A percentile compares a stretch with the other conserved stretches of the same genome.
These are phyloP conservation scores for Ceriops decandra DNA, from an alignment of 345 rosid genomes.

Conservation along the genomic window DNA sequence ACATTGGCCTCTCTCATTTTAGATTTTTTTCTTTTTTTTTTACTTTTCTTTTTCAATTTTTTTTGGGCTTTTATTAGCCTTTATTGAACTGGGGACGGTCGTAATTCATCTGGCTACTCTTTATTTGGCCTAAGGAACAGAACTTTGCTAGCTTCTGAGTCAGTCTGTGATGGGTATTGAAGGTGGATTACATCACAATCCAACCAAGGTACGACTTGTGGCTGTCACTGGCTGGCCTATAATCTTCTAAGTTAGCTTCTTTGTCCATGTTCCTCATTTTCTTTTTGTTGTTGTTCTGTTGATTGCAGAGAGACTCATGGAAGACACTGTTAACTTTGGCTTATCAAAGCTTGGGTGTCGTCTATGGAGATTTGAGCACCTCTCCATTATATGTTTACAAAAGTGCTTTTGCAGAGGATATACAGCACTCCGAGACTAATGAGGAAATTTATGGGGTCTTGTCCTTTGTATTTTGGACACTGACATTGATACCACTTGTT, in stretches of 20 bases:
- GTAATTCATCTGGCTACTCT: constrained; percentile 23
- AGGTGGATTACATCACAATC: constrained; percentile 39
- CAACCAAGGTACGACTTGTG: constrained; percentile 49
- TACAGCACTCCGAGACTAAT: constrained; percentile 38
- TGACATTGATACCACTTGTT: constrained; percentile 34
- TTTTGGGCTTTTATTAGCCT: not conserved
- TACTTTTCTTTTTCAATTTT: not conserved
- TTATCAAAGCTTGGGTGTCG: constrained; percentile 30
- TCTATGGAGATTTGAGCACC: constrained; percentile 44
- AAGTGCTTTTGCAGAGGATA: constrained; percentile 43
- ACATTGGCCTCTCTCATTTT: not conserved
- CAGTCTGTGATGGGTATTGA: constrained; percentile 61
- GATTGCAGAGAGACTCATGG: constrained; percentile 38
- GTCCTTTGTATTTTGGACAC: constrained; percentile 45
- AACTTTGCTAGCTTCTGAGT: constrained; percentile 27
- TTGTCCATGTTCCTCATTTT: constrained; percentile 1
- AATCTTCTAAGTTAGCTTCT: not conserved
- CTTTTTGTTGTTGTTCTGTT: not conserved
- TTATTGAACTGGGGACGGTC: constrained; percentile 33
- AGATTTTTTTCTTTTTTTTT: too few relatives aligned
- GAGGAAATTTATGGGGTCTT: constrained; percentile 46
- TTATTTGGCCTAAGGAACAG: constrained; percentile 28
- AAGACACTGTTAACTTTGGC: constrained; percentile 36
- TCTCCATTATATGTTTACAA: constrained; percentile 49
- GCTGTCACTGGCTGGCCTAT: not conserved